A percentile compares a stretch with the other conserved stretches of the same genome.
Evolutionary conservation across 257 asterid genomes (phyloP).

Genomic region (Solanum chiquidenum): DNA sequence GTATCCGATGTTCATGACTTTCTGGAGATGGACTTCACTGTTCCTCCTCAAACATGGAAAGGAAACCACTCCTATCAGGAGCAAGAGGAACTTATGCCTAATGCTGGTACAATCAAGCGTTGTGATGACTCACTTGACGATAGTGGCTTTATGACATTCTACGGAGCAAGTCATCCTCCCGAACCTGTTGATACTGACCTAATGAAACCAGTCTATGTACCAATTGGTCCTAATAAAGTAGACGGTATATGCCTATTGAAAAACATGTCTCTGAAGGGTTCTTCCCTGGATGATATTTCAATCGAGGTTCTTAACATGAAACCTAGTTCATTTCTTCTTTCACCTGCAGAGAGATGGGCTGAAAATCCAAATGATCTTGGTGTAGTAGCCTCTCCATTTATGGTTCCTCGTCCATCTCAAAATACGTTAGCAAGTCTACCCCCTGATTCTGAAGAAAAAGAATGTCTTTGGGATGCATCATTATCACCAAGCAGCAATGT

Average conservation of each 20-base stretch:
- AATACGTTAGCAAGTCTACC: slow-evolving; percentile 24
- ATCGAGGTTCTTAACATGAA: slow-evolving; percentile 7
- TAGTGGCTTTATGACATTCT: background rate
- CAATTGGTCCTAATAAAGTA: background rate
- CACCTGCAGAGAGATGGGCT: slow-evolving; percentile 28
- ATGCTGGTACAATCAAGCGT: background rate
- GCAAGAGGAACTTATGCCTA: background rate
- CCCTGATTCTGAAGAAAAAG: slow-evolving; percentile 33
- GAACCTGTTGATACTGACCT: slow-evolving; percentile 8
- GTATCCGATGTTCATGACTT: background rate
- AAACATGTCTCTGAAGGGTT: background rate
- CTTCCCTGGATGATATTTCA: slow-evolving; percentile 1
- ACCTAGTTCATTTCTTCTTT: slow-evolving; percentile 18
- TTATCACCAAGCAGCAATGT: slow-evolving; percentile 42
- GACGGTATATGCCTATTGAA: background rate
- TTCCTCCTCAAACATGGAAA: background rate
- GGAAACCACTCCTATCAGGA: background rate
- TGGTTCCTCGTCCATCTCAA: slow-evolving; percentile 19
- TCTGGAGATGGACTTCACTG: background rate
- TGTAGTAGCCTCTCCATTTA: slow-evolving; percentile 28
- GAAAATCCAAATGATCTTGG: slow-evolving; percentile 21
- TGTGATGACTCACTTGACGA: background rate
- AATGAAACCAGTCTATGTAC: slow-evolving; percentile 1
- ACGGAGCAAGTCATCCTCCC: slow-evolving; percentile 3
- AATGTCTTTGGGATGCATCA: slow-evolving; percentile 48